Evolutionary conservation across 2,329 filamentous ascomycete species (phyloP).

Genomic region (Stachybotrys echinatus): DNA sequence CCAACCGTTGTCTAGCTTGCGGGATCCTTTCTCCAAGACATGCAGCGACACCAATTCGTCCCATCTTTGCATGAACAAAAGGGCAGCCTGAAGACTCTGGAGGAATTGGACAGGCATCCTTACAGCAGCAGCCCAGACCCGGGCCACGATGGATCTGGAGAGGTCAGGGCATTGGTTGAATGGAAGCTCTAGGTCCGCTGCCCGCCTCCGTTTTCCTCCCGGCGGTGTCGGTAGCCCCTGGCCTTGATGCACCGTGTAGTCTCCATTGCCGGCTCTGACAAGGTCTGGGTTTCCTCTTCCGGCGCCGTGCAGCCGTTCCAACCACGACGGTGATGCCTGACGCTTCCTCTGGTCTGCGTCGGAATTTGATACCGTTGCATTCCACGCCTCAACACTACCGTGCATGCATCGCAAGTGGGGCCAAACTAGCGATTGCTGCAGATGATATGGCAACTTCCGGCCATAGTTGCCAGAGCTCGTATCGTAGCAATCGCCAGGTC

Average conservation of each 20-base stretch:
- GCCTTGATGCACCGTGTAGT: not conserved
- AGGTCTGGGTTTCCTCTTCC: constrained; percentile 1
- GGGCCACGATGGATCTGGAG: constrained; percentile 45
- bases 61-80: constrained; percentile 26
- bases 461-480: constrained; percentile 56
- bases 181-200: constrained; percentile 53
- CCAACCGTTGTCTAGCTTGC: not conserved
- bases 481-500: constrained; percentile 48
- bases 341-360: not conserved
- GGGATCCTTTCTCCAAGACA: not conserved
- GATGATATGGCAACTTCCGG: constrained; percentile 57
- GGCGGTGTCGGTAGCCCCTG: not conserved
- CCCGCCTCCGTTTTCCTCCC: constrained; percentile 1
- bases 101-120: constrained; percentile 55
- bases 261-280: not conserved
- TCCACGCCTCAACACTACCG: not conserved
- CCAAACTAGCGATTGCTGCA: constrained; percentile 13
- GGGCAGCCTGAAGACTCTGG: constrained; percentile 43
- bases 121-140: constrained; percentile 33
- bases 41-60: not conserved
- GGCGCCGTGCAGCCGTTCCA: not conserved
- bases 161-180: constrained; percentile 57
- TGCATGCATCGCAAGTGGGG: not conserved
- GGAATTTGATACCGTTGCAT: not conserved
- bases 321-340: not conserved